Base-by-base conservation (phyloP, 352 stramenopile genomes). In the Thalassiosira mediterranea region DNA sequence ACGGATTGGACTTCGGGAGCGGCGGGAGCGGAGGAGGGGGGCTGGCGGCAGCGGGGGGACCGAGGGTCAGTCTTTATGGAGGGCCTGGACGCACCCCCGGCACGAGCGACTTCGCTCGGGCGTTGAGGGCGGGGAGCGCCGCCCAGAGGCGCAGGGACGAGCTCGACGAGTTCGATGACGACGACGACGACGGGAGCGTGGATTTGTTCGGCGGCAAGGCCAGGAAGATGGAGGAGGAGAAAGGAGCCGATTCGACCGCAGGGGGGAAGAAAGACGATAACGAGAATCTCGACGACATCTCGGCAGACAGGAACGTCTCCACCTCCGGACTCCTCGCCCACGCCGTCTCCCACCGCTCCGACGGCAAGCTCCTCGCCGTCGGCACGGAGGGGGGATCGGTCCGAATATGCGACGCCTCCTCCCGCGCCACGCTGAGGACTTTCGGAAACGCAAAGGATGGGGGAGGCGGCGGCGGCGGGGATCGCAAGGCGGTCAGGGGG, bases 351-450 rank as follows among this genome's bases (percentile, higher is more conserved):
- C 81, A 84, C 71, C 72, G 84, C 4, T 73, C 72, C 34, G 87
- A 92, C 74, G 72, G 76, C 26, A 66, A 74, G 13, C 65, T 92
- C 42, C 52, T 92, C 31, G 87, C 84, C 0, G 76, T 91, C 28
- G 87, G 84, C 3, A 88, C 71, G 0, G 79, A 90, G 60, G 57
- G 53, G 11, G 87, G 86, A 2, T 51, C 74, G 47, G 68, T 90
- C 19, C 47, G 70, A 25, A 67, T 92, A 34, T 86, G 77, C 34
- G 81, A 92, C 72, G 74, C 79, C 13, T 79, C 76, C 17, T 84
- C 69, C 58, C 60, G 87, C 7, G 74, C 76, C 0, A 89, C 72
- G 8, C 63, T 92, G 19, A 67, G 74, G 8, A 88, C 87, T 0
- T 89, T 90, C 40, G 47, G 65, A 49, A 57, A 38, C 26, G 73